Base-by-base conservation (phyloP, 208 protist genomes). In the Trypanosoma vivax region DNA sequence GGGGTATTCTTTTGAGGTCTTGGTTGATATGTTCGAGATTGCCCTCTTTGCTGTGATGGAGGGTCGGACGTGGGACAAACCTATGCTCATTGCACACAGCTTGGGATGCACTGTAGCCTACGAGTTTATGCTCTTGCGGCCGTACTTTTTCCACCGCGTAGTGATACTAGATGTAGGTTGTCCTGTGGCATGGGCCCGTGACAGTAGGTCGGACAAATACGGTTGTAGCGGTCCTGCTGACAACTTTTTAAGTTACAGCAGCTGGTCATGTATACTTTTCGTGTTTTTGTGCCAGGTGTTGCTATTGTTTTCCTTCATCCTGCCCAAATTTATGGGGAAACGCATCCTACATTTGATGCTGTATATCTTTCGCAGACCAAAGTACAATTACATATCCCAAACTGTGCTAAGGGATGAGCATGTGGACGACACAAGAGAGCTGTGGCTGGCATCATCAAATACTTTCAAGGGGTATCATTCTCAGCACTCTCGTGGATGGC, bases 41-140 rank as follows among this genome's bases (percentile, higher is more conserved):
- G 79, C 83, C 1, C 62, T 91, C 11, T 65, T 83, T 50, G 73
- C 71, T 2, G 79, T 74, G 14, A 79, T 91, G 79, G 70, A 71
- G 41, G 70, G 67, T 14, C 67, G 65, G 0, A 62, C 41, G 13
- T 72, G 77, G 41, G 42, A 65, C 10, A 60, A 53, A 9, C 79
- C 84, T 0, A 61, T 83, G 27, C 50, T 88, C 18, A 75, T 92
- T 3, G 75, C 73, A 11, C 80, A 88, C 37, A 70, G 68, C 50
- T 88, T 70, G 68, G 77, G 76, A 14, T 80, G 71, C 54, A 16
- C 68, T 5, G 60, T 92, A 9, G 65, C 71, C 4, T 84, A 68
- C 49, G 83, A 91, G 33, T 67, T 91, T 0, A 40, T 91, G 1
- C 67, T 85, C 3, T 38, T 54, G 9, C 53, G 70, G 0, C 79